A percentile compares a stretch with the other conserved stretches of the same genome.
Evolutionary conservation across 1,139 yeast genomes (phyloP).

Genomic region (Nakaseomyces sp.): DNA sequence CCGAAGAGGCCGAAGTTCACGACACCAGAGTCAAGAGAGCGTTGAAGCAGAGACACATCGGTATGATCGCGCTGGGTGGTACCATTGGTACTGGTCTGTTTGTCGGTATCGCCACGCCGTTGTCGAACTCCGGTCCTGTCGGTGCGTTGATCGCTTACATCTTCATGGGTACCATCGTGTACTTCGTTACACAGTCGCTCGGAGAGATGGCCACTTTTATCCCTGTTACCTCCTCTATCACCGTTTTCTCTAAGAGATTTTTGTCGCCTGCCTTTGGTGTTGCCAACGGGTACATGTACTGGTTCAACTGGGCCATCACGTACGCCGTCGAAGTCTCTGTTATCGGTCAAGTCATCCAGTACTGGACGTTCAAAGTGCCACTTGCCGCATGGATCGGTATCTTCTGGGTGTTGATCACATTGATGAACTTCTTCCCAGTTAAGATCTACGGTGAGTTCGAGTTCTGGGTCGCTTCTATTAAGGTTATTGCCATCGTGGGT

Average conservation of each 20-base stretch:
- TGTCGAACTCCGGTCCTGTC: constrained; percentile 55
- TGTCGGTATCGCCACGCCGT: constrained; percentile 46
- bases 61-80: constrained; percentile 63
- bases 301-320: constrained; percentile 84
- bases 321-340: constrained; percentile 76
- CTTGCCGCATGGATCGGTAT: constrained; percentile 62
- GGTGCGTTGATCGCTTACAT: constrained; percentile 54
- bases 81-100: constrained; percentile 65
- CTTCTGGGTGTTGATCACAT: constrained; percentile 49
- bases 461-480: constrained; percentile 59
- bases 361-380: constrained; percentile 69
- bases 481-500: constrained; percentile 63
- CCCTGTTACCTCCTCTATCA: constrained; percentile 64
- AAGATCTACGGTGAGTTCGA: constrained; percentile 59
- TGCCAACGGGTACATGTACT: constrained; percentile 74
- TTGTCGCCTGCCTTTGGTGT: constrained; percentile 66
- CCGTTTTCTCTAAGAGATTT: constrained; percentile 51
- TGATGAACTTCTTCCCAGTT: constrained; percentile 52
- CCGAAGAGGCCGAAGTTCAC: constrained; percentile 30
- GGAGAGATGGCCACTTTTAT: constrained; percentile 78
- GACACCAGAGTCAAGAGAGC: constrained; percentile 40
- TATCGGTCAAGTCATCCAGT: constrained; percentile 64
- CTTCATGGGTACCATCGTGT: constrained; percentile 58
- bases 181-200: constrained; percentile 57
- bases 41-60: constrained; percentile 50